phyloP scores from a whole-genome alignment of 345 rosid genomes.

The Hypericum perforatum region DNA sequence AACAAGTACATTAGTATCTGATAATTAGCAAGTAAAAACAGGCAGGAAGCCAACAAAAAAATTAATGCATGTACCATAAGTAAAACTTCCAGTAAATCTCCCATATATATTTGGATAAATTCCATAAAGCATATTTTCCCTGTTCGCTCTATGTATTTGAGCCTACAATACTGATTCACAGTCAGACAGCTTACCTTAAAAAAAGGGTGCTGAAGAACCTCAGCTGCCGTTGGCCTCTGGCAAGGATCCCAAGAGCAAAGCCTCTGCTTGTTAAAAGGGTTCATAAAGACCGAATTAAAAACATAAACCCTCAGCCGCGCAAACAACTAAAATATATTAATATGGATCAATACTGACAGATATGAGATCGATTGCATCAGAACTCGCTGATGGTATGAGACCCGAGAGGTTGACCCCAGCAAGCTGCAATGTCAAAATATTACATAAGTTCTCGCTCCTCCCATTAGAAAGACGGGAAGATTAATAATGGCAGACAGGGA shows the following conservation, averaged over 20 bases:
- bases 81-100: not conserved
- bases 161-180: no score
- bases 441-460: not conserved
- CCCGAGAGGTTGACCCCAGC: slow-evolving; percentile 42
- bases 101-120: not conserved
- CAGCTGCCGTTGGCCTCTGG: slow-evolving; percentile 78
- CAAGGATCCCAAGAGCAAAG: slow-evolving; percentile 97
- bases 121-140: not conserved
- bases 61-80: not conserved
- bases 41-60: not conserved
- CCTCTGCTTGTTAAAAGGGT: slow-evolving; percentile 28
- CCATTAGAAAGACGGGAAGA: not conserved
- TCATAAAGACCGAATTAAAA: not conserved
- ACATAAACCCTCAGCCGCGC: not conserved
- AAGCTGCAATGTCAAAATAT: slow-evolving; percentile 33
- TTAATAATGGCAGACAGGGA: not conserved
- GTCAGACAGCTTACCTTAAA: slow-evolving; percentile 49
- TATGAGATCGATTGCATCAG: slow-evolving; percentile 57
- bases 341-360: slow-evolving; percentile 26
- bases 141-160: no score
- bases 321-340: not conserved
- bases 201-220: slow-evolving; percentile 89
- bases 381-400: slow-evolving; percentile 57
- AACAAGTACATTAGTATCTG: no score
- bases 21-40: no score